Percentiles rank a stretch among this genome's conserved stretches.
Evolutionary conservation across 192 early-diverging fungal species (phyloP).

Genomic region (Chytriomyces confervae): DNA sequence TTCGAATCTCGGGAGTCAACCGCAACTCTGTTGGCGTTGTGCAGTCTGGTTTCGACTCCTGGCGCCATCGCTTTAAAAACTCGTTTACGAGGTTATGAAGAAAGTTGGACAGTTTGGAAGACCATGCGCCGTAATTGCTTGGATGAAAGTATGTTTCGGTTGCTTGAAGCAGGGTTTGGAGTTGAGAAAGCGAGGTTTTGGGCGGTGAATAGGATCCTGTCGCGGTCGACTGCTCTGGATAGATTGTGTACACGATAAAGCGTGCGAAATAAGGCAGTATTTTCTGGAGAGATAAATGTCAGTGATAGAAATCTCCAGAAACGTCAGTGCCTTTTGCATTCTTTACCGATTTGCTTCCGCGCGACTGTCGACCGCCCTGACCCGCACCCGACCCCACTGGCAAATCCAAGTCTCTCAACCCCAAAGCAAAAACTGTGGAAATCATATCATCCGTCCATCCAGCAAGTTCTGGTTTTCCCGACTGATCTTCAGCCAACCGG

Average conservation of each 20-base stretch:
- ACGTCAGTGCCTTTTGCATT: too few relatives aligned
- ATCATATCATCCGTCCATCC: slow-evolving; percentile 68
- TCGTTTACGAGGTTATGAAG: slow-evolving; percentile 68
- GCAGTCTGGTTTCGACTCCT: slow-evolving; percentile 65
- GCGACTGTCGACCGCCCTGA: neutral
- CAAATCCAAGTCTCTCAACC: slow-evolving; percentile 41
- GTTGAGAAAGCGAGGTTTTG: slow-evolving; percentile 62
- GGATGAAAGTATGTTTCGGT: slow-evolving; percentile 91
- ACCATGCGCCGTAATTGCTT: slow-evolving; percentile 91
- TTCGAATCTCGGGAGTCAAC: slow-evolving; percentile 60
- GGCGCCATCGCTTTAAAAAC: slow-evolving; percentile 65
- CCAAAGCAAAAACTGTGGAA: slow-evolving; percentile 63
- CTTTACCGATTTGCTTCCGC: neutral
- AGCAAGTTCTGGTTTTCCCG: slow-evolving; percentile 40
- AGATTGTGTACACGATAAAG: slow-evolving; percentile 83
- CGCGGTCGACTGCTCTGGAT: slow-evolving; percentile 38
- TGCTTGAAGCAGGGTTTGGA: slow-evolving; percentile 80
- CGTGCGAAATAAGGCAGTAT: slow-evolving; percentile 58
- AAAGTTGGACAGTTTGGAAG: slow-evolving; percentile 72
- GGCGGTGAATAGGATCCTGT: slow-evolving; percentile 27
- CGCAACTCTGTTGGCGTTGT: slow-evolving; percentile 63
- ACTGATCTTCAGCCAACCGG: slow-evolving; percentile 62
- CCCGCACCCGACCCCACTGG: slow-evolving; percentile 53
- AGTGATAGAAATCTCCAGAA: too few relatives aligned
- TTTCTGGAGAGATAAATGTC: neutral